Evolutionary conservation across 306 rosid species (phyloP).

Genomic region (Sophora flavescens): DNA sequence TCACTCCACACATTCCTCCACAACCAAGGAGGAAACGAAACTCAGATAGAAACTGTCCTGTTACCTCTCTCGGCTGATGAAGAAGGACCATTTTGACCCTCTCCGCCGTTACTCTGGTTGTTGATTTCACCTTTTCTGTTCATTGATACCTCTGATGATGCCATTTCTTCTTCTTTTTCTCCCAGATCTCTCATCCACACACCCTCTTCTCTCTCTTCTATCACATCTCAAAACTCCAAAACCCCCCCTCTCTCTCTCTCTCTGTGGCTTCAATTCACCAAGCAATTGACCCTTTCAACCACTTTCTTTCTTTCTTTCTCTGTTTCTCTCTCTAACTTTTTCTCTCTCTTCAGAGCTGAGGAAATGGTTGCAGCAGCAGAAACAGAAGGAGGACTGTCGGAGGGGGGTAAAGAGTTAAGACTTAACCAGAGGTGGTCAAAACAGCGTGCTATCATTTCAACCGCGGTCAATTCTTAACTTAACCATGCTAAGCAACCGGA

Average conservation of each 20-base stretch:
- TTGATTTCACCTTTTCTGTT: constrained; percentile 45
- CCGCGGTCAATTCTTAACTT: constrained; percentile 65
- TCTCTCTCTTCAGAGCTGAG: constrained; percentile 30
- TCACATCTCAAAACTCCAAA: constrained; percentile 7
- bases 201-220: neutral
- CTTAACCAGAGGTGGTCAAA: constrained; percentile 69
- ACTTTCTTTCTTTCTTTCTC: neutral
- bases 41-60: neutral
- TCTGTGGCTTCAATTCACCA: neutral
- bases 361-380: constrained; percentile 50
- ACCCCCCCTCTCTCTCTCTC: neutral
- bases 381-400: constrained; percentile 53
- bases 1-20: neutral
- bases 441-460: constrained; percentile 62
- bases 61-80: constrained; percentile 55
- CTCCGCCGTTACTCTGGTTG: constrained; percentile 47
- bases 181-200: constrained; percentile 67
- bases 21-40: neutral
- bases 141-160: constrained; percentile 71
- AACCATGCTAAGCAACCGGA: constrained; percentile 52
- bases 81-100: constrained; percentile 53
- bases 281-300: constrained; percentile 35
- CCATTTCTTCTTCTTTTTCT: constrained; percentile 48
- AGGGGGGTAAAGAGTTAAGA: constrained; percentile 23
- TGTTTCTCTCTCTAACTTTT: neutral